A percentile compares a stretch with the other conserved stretches of the same genome.
Evolutionary conservation across 805 yeast genomes (phyloP).

Genomic region (Candida gorgasii): DNA sequence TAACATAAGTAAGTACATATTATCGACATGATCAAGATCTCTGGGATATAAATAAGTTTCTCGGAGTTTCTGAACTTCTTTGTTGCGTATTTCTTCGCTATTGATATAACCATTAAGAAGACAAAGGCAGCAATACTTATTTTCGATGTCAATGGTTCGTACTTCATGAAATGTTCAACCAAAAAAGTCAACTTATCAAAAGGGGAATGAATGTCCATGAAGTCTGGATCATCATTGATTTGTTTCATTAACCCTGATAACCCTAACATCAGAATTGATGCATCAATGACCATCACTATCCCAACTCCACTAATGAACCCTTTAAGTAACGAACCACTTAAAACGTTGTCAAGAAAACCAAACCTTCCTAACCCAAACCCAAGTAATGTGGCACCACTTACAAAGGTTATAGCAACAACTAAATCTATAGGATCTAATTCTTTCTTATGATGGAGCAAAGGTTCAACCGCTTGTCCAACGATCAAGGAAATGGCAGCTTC

Average conservation of each 20-base stretch:
- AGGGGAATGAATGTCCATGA: constrained; percentile 56
- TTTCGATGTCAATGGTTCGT: constrained; percentile 59
- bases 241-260: constrained; percentile 47
- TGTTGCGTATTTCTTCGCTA: constrained; percentile 32
- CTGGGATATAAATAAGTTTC: constrained; percentile 72
- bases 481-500: constrained; percentile 47
- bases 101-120: constrained; percentile 9
- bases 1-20: constrained; percentile 56
- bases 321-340: constrained; percentile 40
- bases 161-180: constrained; percentile 43
- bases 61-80: constrained; percentile 19
- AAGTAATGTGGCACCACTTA: constrained; percentile 72
- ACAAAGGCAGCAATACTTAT: constrained; percentile 46
- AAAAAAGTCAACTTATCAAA: constrained; percentile 67
- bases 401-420: constrained; percentile 67
- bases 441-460: constrained; percentile 37
- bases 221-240: constrained; percentile 32
- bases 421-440: constrained; percentile 48
- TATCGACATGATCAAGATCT: constrained; percentile 74
- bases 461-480: constrained; percentile 49
- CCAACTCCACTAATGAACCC: constrained; percentile 49
- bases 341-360: constrained; percentile 61
- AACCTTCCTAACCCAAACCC: constrained; percentile 78
- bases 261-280: constrained; percentile 73
- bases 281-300: constrained; percentile 53